Base-by-base conservation (phyloP, 768 basidiomycete genomes). In the Boletus tomentosulus region DNA sequence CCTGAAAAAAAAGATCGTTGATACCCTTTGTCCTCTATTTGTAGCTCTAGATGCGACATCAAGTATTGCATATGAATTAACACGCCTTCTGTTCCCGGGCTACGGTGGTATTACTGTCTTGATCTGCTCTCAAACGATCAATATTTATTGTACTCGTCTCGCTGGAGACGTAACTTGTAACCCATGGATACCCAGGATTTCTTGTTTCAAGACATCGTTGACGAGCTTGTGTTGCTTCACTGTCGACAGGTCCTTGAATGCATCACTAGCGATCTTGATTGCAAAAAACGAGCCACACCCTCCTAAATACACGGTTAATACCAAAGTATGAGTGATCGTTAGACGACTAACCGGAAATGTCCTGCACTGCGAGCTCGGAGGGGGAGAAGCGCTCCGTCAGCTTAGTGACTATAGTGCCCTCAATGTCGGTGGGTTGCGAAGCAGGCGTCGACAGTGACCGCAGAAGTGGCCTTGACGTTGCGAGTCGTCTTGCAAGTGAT, bases 281-380 rank as follows among this genome's bases (percentile, higher is more conserved):
- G 94, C 90, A 63, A 96, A 99, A 72, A 98, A 99, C 4, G 86
- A 80, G n/a, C 97, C 97, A 66, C 97, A 98, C 24, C 97, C 97
- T 50, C 94, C 96, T 97, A 44, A 22, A 31, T 13, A 46, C 15
- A 62, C 46, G 39, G 48, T 58, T 13, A 48, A 53, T 43, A 45
- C 33, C 45, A 13, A 11, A 33, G 58, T 28, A 51, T 3, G 6
- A 53, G 15, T 28, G 19, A 42, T 42, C 13, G 45, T 37, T 46
- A n/a, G 45, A n/a, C 24, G 28, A 65, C 81, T 57, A 24, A 94
- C 96, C 96, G 27, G 95, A 98, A n/a, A 95, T 82, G 70, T 99
- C 96, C 73, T 94, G 86, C 2, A 98, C 94, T 56, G 84, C 80
- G 19, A 98, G 74, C 55, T 86, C 80, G 13, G 86, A 82, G 10